Evolutionary conservation across 169 alveolate species (phyloP).

Genomic region (Gregarina niphandrodes): DNA sequence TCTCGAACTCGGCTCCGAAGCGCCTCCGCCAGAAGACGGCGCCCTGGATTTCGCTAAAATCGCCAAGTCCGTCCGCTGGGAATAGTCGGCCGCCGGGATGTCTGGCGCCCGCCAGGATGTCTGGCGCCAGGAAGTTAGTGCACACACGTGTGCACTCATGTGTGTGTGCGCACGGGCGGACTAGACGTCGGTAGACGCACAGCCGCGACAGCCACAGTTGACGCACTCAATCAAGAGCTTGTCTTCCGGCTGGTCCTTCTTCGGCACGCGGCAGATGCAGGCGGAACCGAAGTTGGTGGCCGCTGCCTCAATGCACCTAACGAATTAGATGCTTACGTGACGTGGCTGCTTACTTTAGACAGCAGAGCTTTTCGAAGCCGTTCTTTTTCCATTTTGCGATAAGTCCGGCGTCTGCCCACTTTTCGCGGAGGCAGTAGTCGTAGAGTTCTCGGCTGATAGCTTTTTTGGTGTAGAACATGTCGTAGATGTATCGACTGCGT

Average conservation of each 20-base stretch:
- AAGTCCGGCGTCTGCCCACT: conserved; percentile 79
- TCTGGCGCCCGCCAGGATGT: no score
- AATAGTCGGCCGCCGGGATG: no score
- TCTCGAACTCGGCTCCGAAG: no score
- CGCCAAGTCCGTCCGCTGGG: no score
- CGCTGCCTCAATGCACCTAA: conserved; percentile 64
- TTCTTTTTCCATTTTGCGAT: conserved; percentile 95
- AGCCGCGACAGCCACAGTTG: conserved; percentile 95
- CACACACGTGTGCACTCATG: no score
- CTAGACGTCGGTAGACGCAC: no score
- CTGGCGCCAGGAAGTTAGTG: no score
- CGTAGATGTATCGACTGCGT: conserved; percentile 71
- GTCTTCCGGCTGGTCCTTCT: conserved; percentile 54
- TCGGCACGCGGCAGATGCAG: conserved; percentile 96
- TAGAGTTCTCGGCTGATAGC: conserved; percentile 80
- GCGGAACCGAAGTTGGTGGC: conserved; percentile 75
- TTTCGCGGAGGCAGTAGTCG: conserved; percentile 78
- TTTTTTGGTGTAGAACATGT: conserved; percentile 62
- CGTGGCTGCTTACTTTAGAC: conserved; percentile 39
- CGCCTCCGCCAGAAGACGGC: no score
- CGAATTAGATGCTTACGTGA: neutral
- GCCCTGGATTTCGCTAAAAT: no score
- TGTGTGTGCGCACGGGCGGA: no score
- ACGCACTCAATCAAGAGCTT: conserved; percentile 64
- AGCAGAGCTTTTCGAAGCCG: conserved; percentile 91